These are phyloP conservation scores for Trametes sanguinea DNA, from an alignment of 768 basidiomycete species.

Conservation along the genomic window DNA sequence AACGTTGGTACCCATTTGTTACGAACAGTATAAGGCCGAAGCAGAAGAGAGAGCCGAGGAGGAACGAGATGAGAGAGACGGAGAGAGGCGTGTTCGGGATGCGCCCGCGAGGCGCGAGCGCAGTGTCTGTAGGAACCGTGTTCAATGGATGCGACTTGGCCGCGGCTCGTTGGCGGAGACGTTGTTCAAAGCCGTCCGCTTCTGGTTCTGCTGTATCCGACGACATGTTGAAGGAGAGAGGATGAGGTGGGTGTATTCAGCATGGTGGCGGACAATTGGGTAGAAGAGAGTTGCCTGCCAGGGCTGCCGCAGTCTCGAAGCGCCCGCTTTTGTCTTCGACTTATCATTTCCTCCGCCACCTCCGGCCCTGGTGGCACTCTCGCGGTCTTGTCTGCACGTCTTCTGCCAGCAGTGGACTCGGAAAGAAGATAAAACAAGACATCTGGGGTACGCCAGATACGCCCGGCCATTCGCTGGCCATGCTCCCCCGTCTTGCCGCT, in stretches of 20 bases:
- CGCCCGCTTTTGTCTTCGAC: conserved; percentile 11
- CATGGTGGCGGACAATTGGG: conserved; percentile 22
- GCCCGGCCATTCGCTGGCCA: not conserved
- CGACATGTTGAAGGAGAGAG: conserved; percentile 14
- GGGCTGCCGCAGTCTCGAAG: conserved; percentile 4
- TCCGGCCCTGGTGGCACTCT: not conserved
- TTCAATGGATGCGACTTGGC: conserved; percentile 46
- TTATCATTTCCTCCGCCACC: not conserved
- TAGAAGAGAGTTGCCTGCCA: conserved; percentile 3
- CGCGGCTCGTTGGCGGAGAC: conserved; percentile 44
- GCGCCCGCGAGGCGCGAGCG: conserved; percentile 45
- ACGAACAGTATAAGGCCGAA: conserved; percentile 55
- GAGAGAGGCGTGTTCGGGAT: conserved; percentile 91
- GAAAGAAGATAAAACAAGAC: not conserved
- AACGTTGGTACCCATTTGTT: conserved; percentile 43
- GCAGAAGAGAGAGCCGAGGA: conserved; percentile 75
- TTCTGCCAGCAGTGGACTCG: no score
- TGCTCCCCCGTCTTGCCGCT: conserved; percentile 3
- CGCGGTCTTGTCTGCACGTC: not conserved
- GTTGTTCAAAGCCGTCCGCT: conserved; percentile 30
- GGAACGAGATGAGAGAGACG: conserved; percentile 75
- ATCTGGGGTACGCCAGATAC: not conserved
- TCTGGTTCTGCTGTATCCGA: conserved; percentile 1
- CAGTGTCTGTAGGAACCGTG: conserved; percentile 49
- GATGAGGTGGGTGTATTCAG: not conserved